phyloP scores from a whole-genome alignment of 2,329 filamentous ascomycete species.

The Diplodia scrobiculata region DNA sequence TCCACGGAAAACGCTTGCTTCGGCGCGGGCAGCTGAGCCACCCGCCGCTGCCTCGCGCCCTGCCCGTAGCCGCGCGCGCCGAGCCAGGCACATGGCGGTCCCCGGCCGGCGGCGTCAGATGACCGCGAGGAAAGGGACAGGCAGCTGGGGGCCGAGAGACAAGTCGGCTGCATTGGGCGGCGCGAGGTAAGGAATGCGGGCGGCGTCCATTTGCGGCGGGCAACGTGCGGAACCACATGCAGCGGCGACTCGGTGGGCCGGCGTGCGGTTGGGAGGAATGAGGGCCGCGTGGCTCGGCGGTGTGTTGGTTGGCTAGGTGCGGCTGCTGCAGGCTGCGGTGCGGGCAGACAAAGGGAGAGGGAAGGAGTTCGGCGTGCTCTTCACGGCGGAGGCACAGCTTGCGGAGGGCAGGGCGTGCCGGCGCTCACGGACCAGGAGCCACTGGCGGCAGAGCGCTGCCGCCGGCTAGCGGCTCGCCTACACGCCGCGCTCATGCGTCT shows the following conservation, averaged over 20 bases:
- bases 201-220: constrained; percentile 18
- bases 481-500: constrained; percentile 24
- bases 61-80: constrained; percentile 11
- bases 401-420: constrained; percentile 1
- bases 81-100: constrained; percentile 26
- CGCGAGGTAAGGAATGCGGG: constrained; percentile 21
- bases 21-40: constrained; percentile 15
- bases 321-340: constrained; percentile 12
- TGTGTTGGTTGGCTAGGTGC: not conserved
- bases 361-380: constrained; percentile 9
- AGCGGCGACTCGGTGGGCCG: constrained; percentile 23
- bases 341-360: constrained; percentile 15
- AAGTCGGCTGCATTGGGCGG: constrained; percentile 10
- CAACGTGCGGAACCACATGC: constrained; percentile 29
- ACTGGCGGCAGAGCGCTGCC: constrained; percentile 1
- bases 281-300: constrained; percentile 16
- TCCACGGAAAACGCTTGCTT: constrained; percentile 28
- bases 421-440: not conserved
- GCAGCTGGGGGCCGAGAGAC: constrained; percentile 12
- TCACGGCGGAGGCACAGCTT: not conserved
- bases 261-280: constrained; percentile 20
- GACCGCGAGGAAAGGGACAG: constrained; percentile 26
- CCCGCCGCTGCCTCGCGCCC: constrained; percentile 8
- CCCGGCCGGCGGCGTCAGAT: constrained; percentile 23
- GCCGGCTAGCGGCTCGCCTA: constrained; percentile 23